Evolutionary conservation across 2,329 filamentous ascomycete genomes (phyloP), one percentile per base, ranked within the genome.

Genomic region (Claviceps paspali): DNA sequence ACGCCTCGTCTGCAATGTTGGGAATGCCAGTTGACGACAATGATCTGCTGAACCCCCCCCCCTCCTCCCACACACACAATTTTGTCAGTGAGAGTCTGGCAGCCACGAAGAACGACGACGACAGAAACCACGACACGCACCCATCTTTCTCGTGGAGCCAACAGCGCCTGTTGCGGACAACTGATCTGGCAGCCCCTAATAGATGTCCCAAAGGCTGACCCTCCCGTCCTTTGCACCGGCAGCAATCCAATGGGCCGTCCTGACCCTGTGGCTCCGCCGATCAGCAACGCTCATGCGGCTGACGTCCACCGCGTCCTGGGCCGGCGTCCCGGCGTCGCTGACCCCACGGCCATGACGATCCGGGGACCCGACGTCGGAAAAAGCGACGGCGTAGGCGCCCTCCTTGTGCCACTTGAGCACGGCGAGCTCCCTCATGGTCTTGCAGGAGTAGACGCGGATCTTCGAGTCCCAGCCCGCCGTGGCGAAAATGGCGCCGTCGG

Each of bases 161-260:
- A n/a, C n/a, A n/a, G n/a, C n/a, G n/a, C n/a, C n/a, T n/a, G n/a
- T n/a, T n/a, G n/a, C n/a, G n/a, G n/a, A n/a, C n/a, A n/a, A n/a
- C n/a, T n/a, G n/a, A n/a, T n/a, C n/a, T n/a, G n/a, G n/a, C n/a
- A n/a, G 6, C 8, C 12, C 18, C 62, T 50, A 87, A 56, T 91
- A 98, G 41, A 96, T 77, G 61, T 95, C 84, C 91, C 91, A 98
- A 47, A 98, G 62, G 52, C 85, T 93, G 44, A 96, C 75, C 55
- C 92, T 94, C 14, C 88, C 91, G 61, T 96, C 91, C 56, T 96
- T 98, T 38, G 83, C 82, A 2, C 91, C 91, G 1, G 76, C 84
- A 14, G 81, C 91, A 36, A 96, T 56, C 87, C 88, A 96, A 56
- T 96, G 88, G 18, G 79, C 80, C 35, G 64, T 65, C 49, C 72